These are phyloP conservation scores for Yarrowia galli DNA, from an alignment of 1,139 yeast species.

Conservation along the genomic window DNA sequence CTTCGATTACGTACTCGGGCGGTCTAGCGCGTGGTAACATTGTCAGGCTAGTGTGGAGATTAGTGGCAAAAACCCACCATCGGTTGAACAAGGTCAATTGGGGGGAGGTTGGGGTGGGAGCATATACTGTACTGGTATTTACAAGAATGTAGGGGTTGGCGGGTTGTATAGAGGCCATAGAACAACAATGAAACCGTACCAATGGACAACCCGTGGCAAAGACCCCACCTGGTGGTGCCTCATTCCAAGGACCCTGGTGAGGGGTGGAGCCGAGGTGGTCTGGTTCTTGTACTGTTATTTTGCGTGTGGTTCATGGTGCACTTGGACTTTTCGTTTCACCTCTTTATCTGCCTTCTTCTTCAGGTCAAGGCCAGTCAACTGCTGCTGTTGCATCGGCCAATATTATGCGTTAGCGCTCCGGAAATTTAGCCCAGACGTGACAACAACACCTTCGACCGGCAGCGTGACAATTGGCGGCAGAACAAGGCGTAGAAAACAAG, in stretches of 20 bases:
- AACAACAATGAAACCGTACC: too few relatives aligned
- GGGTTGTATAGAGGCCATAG: too few relatives aligned
- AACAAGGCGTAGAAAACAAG: not conserved
- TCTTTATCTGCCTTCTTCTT: not conserved
- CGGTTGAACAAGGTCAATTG: not conserved
- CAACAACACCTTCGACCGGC: not conserved
- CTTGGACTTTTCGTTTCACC: not conserved
- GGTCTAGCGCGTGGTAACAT: slow-evolving; percentile 9
- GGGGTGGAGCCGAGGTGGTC: too few relatives aligned
- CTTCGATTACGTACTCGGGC: slow-evolving; percentile 1
- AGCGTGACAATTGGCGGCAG: not conserved
- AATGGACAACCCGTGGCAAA: too few relatives aligned
- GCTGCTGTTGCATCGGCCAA: slow-evolving; percentile 1
- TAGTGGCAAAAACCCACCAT: not conserved
- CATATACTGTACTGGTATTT: too few relatives aligned
- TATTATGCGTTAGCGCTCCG: slow-evolving; percentile 17
- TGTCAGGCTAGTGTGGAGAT: slow-evolving; percentile 7
- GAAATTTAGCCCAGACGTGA: not conserved
- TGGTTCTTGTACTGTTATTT: too few relatives aligned
- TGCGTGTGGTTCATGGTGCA: not conserved
- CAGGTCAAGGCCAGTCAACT: too few relatives aligned
- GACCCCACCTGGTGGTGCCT: too few relatives aligned
- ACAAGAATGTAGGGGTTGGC: too few relatives aligned
- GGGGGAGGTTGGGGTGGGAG: too few relatives aligned
- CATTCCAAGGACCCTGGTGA: not conserved